Conservation (phyloP, 1,284 basidiomycete species). For the Fomitopsis palustris region DNA sequence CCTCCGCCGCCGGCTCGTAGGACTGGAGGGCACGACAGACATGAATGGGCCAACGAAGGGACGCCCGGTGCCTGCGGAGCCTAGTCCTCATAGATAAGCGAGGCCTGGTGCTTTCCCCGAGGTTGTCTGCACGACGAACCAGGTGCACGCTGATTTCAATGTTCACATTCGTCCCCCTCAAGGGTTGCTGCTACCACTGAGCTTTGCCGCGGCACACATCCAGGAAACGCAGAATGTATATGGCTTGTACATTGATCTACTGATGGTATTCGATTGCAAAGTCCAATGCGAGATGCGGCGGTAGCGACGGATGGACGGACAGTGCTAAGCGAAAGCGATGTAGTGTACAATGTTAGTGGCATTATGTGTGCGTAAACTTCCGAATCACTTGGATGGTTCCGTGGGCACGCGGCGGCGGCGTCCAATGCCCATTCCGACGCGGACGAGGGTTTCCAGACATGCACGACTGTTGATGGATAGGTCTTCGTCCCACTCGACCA, state of each 20-base stretch:
- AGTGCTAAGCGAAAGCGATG: not conserved
- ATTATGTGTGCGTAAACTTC: not conserved
- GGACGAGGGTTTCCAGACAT: conserved; percentile 83
- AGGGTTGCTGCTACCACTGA: too few relatives aligned
- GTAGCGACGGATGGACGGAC: not conserved
- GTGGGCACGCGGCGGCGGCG: conserved; percentile 8
- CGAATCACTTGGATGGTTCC: not conserved
- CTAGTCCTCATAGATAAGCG: too few relatives aligned
- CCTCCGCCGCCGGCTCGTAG: too few relatives aligned
- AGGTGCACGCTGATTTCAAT: too few relatives aligned
- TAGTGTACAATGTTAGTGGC: not conserved
- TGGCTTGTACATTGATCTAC: not conserved
- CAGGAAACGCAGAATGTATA: too few relatives aligned
- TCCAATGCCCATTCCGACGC: conserved; percentile 85
- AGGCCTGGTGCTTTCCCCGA: too few relatives aligned
- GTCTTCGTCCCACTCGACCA: conserved; percentile 88
- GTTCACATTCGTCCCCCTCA: too few relatives aligned
- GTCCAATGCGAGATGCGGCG: not conserved
- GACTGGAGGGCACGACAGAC: too few relatives aligned
- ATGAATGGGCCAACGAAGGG: too few relatives aligned
- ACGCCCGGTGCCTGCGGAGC: too few relatives aligned
- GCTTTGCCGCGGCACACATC: too few relatives aligned
- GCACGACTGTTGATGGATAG: conserved; percentile 81
- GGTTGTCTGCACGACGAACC: too few relatives aligned
- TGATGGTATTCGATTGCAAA: not conserved